Evolutionary conservation across 164 flowering plant species (phyloP), one percentile per base, ranked within the genome.

Genomic region (Chloranthus sessilifolius): DNA sequence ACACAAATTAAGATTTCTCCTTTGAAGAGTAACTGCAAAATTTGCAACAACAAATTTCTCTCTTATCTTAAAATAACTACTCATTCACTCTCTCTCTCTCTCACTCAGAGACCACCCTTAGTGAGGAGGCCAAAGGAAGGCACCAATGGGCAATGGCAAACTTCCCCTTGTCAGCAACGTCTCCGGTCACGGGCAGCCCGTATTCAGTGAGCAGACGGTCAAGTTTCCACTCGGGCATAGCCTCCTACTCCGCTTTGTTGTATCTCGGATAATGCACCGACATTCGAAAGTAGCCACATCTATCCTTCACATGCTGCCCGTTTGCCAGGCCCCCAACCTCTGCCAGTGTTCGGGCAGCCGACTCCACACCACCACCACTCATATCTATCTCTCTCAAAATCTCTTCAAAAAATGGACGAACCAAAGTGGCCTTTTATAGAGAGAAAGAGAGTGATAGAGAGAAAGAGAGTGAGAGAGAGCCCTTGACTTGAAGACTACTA

Each of bases 131-230:
- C 74, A 70, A 1, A 70, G 39, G 51, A 72, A 72, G 44, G 77
- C 72, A 36, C 78, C 78, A 69, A 69, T 73, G 59, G 72, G 74
- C 78, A 69, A 69, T 73, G 59, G 72, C 72, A 20, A 69, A 73
- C 55, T 63, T 64, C 41, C 72, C 55, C 56, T 73, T 73, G 9
- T 70, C 47, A 11, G 23, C 44, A 6, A 58, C 54, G 14, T 60
- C 67, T 11, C 74, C 78, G n/a, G n/a, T 54, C 3, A 66, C 46
- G 4, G 72, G 78, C 24, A 70, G 56, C 10, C 78, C 78, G 15
- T 73, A 69, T 33, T 73, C 47, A 8, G 3, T 21, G 16, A 74
- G 58, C 2, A 70, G 54, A 53, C 60, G 37, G 35, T 74, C 65
- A 5, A 74, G 45, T 59, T 64, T 61, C 74, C 74, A 70, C 53